Percentiles rank a stretch among this genome's conserved stretches.
phyloP scores from a whole-genome alignment of 768 basidiomycete genomes.

The Pleurotus citrinopileatus region DNA sequence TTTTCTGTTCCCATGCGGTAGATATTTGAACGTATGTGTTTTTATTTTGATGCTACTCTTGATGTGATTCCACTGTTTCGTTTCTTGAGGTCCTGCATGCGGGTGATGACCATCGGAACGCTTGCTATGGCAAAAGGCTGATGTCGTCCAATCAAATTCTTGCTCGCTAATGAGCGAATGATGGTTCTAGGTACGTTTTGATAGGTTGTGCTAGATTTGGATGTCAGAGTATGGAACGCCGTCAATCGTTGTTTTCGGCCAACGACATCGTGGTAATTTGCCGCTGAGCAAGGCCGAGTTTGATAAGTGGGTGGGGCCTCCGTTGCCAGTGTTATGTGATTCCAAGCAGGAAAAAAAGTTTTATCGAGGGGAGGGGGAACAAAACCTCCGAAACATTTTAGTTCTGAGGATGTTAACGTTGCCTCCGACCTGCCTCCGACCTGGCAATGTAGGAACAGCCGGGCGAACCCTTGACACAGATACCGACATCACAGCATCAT shows the following conservation, averaged over 20 bases:
- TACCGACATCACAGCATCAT: slow-evolving; percentile 1
- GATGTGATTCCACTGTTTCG: neutral
- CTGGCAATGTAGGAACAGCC: neutral
- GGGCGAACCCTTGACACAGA: neutral
- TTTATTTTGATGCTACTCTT: neutral
- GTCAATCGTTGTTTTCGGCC: too few relatives aligned
- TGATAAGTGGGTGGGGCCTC: too few relatives aligned
- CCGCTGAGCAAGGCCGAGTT: too few relatives aligned
- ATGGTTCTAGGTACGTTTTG: neutral
- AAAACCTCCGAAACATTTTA: neutral
- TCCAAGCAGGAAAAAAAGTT: neutral
- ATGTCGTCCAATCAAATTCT: neutral
- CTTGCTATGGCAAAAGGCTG: slow-evolving; percentile 48
- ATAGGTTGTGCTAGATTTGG: neutral
- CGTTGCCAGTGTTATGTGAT: too few relatives aligned
- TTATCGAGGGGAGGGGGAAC: neutral
- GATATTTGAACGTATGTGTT: neutral
- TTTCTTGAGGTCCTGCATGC: slow-evolving; percentile 44
- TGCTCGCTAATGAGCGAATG: neutral
- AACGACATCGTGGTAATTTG: too few relatives aligned
- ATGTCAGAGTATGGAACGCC: too few relatives aligned
- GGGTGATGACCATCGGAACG: slow-evolving; percentile 56
- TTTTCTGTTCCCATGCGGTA: too few relatives aligned
- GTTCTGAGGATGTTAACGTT: neutral
- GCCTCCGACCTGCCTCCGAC: neutral